phyloP scores from a whole-genome alignment of 148 eudicot genomes.

The Pouteria glomerata region DNA sequence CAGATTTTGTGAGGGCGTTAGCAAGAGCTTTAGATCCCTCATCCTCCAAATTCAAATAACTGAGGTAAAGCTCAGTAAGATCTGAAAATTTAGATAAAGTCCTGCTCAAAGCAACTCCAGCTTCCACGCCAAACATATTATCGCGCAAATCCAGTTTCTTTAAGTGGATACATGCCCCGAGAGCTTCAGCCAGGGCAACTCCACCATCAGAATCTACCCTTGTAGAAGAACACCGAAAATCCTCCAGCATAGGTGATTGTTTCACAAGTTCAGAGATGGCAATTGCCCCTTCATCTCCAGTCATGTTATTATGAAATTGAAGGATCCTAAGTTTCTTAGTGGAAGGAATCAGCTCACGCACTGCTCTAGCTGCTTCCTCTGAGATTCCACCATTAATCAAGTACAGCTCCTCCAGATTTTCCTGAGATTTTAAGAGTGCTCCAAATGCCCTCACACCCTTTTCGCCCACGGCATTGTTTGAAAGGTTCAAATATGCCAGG shows the following conservation, averaged over 20 bases:
- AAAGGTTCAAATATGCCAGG: constrained; percentile 48
- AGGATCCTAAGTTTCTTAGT: constrained; percentile 53
- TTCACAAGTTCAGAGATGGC: constrained; percentile 56
- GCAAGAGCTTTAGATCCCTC: constrained; percentile 51
- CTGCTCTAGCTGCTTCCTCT: constrained; percentile 67
- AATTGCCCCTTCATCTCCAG: constrained; percentile 69
- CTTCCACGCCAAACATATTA: constrained; percentile 70
- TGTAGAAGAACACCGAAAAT: constrained; percentile 68
- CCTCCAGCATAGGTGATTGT: constrained; percentile 48
- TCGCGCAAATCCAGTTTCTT: constrained; percentile 65
- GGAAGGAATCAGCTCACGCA: constrained; percentile 55
- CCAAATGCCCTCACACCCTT: constrained; percentile 77
- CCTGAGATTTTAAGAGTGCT: constrained; percentile 48
- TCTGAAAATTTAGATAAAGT: constrained; percentile 27
- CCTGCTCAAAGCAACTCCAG: constrained; percentile 56
- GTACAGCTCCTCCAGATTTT: constrained; percentile 67
- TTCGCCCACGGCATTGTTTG: constrained; percentile 77
- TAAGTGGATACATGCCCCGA: constrained; percentile 31
- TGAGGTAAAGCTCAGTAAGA: constrained; percentile 52
- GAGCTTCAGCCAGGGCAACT: constrained; percentile 52
- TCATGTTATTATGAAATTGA: constrained; percentile 74
- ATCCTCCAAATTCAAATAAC: constrained; percentile 64
- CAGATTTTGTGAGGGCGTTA: constrained; percentile 42
- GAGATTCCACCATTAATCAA: constrained; percentile 72
- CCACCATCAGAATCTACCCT: constrained; percentile 66